These are phyloP conservation scores for Crassisporium funariophilum DNA, from an alignment of 768 basidiomycete species.

Conservation along the genomic window DNA sequence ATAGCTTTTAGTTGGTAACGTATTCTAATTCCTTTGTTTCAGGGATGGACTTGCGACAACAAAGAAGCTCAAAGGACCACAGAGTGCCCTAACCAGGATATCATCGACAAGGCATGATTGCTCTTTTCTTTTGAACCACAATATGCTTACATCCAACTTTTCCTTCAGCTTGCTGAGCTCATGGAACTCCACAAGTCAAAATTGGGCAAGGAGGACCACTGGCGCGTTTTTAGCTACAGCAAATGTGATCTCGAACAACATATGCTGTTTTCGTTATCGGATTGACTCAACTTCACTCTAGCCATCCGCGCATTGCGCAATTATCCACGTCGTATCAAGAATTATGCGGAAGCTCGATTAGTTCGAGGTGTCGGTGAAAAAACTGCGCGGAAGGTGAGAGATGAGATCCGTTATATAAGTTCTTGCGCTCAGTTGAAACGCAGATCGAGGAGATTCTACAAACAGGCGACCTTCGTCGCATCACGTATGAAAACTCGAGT, in stretches of 20 bases:
- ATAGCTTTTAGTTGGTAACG: constrained; percentile 1
- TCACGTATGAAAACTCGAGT: constrained; percentile 65
- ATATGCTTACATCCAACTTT: not conserved
- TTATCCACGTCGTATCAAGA: constrained; percentile 59
- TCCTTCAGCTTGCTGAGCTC: constrained; percentile 62
- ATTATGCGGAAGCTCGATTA: constrained; percentile 56
- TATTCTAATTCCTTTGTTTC: constrained; percentile 5
- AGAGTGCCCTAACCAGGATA: constrained; percentile 64
- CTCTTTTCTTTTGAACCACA: not conserved
- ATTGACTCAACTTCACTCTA: constrained; percentile 24
- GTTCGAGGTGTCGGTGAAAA: constrained; percentile 71
- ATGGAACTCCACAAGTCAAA: constrained; percentile 66
- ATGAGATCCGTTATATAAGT: too few relatives aligned
- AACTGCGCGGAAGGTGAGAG: constrained; percentile 78
- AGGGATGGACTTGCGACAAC: constrained; percentile 73
- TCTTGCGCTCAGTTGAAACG: not conserved
- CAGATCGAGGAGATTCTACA: constrained; percentile 83
- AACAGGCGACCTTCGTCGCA: constrained; percentile 71
- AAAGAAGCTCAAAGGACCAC: constrained; percentile 33
- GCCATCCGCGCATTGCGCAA: constrained; percentile 61
- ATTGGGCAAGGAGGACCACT: constrained; percentile 59
- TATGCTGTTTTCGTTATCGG: not conserved
- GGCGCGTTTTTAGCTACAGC: constrained; percentile 65
- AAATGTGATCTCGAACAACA: constrained; percentile 51
- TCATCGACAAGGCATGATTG: constrained; percentile 65